Base-by-base conservation (phyloP, 1,284 basidiomycete species). In the Malassezia equina region DNA sequence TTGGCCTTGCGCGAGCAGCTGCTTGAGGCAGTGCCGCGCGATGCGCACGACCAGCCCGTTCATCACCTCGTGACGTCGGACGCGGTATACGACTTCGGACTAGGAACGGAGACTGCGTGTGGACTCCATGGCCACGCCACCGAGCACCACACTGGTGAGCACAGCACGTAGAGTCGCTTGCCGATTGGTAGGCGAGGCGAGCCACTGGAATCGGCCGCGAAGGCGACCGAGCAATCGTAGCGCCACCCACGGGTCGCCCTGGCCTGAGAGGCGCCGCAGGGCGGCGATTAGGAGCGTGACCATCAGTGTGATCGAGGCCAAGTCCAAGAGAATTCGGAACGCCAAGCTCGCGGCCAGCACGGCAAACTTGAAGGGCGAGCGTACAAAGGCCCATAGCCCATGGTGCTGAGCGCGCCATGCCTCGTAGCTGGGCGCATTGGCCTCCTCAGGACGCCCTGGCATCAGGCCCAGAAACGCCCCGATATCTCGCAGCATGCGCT, bases 211-310 rank as follows among this genome's bases (percentile, higher is more conserved):
- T 0, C 48, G 48, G 28, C 31, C 46, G 32, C 49, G 31, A 12
- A 46, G 33, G 7, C 29, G 55, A 7, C 59, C 41, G 7, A 61
- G 41, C 32, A 65, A 33, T 6, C 61, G 40, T 23, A 65, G 32
- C 31, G 59, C 27, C 17, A 66, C 23, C 33, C 60, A 57, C 13
- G 64, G 64, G 40, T 66, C 64, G 23, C 64, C 63, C 15, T 56
- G 41, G 7, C 64, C 64, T 6, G 61, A 59, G 4, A 63, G 17
- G 21, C 58, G 48, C 17, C 55, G 55, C 13, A 65, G n/a, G n/a
- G 56, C n/a, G 3, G 62, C 55, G 7, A 65, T 42, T 4, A 54
- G 13, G 17, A 62, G 12, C 31, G 40, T 60, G 25, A 58, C 33
- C 24, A 66, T 24, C 15, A 66, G 34, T 5, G 42, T 52, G 24